These are phyloP conservation scores for Thielaviopsis punctulata DNA, from an alignment of 2,329 filamentous ascomycete species.

Conservation along the genomic window DNA sequence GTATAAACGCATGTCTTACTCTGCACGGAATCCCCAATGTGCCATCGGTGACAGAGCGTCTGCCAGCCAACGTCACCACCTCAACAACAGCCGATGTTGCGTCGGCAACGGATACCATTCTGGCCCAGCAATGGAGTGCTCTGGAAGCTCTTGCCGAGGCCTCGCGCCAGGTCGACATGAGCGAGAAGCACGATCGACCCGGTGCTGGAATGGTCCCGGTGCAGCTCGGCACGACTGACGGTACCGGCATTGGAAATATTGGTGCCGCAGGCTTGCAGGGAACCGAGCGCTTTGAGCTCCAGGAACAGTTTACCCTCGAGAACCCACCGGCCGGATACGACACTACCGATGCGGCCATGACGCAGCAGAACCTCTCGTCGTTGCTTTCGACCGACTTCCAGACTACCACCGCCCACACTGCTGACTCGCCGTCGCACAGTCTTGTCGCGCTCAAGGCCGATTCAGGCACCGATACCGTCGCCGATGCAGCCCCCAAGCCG, in stretches of 20 bases:
- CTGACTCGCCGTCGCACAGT: conserved; percentile 1
- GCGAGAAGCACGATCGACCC: conserved; percentile 34
- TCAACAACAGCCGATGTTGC: conserved; percentile 11
- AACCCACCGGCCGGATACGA: conserved; percentile 36
- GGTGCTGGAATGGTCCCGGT: conserved; percentile 20
- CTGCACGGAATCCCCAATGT: conserved; percentile 49
- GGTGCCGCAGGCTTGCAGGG: conserved; percentile 6
- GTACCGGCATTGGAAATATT: conserved; percentile 6
- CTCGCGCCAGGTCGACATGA: conserved; percentile 59
- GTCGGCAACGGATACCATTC: conserved; percentile 14
- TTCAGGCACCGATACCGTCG: neutral
- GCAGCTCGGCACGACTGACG: conserved; percentile 1
- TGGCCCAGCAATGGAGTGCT: conserved; percentile 53
- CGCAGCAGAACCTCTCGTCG: conserved; percentile 6
- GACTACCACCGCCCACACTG: neutral
- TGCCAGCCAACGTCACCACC: conserved; percentile 1
- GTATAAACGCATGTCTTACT: conserved; percentile 56
- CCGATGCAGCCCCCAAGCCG: neutral
- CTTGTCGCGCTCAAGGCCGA: conserved; percentile 4
- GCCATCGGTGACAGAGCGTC: conserved; percentile 5
- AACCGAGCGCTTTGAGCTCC: conserved; percentile 31
- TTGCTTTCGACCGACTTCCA: conserved; percentile 9
- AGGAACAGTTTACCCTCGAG: conserved; percentile 42
- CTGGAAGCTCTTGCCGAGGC: conserved; percentile 79
- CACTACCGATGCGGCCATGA: conserved; percentile 15